Conservation (phyloP, 176 grass and related monocot species). For the Pontederia paniculata region DNA sequence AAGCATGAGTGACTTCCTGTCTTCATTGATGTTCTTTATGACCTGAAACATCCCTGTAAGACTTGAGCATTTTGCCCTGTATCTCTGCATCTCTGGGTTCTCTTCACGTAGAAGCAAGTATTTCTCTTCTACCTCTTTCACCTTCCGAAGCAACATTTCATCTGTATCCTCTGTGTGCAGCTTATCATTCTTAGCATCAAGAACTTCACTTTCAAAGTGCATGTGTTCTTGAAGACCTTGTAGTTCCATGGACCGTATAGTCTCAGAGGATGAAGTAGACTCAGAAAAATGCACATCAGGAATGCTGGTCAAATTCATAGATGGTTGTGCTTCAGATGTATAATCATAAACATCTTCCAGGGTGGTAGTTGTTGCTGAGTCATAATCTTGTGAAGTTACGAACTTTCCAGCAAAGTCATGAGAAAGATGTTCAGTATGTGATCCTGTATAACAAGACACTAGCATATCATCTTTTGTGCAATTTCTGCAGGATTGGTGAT, state of each 20-base stretch:
- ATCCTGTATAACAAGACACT: background rate
- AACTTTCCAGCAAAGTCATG: constrained; percentile 4
- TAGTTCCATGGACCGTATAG: background rate
- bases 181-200: background rate
- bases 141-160: constrained; percentile 43
- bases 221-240: constrained; percentile 3
- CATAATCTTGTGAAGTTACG: constrained; percentile 4
- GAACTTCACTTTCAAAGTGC: background rate
- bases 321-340: constrained; percentile 18
- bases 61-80: constrained; percentile 22
- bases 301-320: background rate
- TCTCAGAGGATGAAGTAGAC: background rate
- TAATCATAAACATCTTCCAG: constrained; percentile 80
- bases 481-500: background rate
- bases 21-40: constrained; percentile 52
- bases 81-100: constrained; percentile 30
- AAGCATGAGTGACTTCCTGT: constrained; percentile 42
- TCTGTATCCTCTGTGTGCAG: constrained; percentile 38
- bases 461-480: constrained; percentile 7
- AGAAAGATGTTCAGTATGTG: background rate
- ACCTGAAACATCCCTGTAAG: constrained; percentile 38
- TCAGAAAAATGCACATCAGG: background rate
- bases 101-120: constrained; percentile 30
- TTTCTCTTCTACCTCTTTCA: constrained; percentile 48
- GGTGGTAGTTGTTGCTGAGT: constrained; percentile 29